phyloP scores from a whole-genome alignment of 306 rosid genomes.

The Delonix regia region DNA sequence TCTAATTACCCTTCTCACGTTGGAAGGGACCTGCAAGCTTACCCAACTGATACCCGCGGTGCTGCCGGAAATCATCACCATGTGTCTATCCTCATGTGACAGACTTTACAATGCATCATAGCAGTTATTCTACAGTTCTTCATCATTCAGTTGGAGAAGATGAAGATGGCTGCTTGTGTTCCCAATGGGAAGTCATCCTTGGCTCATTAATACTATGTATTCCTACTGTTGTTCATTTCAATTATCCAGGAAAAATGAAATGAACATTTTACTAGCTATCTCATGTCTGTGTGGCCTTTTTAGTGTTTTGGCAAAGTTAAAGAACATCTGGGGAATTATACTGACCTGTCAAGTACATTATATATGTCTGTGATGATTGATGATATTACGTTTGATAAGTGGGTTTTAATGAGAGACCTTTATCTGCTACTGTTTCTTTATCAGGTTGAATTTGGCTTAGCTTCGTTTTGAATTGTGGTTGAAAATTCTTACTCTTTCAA shows the following conservation, averaged over 20 bases:
- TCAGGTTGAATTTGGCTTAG: neutral
- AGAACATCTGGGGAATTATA: neutral
- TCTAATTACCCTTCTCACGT: slow-evolving; percentile 56
- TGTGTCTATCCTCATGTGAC: slow-evolving; percentile 45
- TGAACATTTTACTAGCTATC: slow-evolving; percentile 24
- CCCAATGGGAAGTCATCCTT: slow-evolving; percentile 81
- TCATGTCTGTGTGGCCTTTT: slow-evolving; percentile 24
- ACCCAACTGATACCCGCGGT: slow-evolving; percentile 33
- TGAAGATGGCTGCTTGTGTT: slow-evolving; percentile 44
- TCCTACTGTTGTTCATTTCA: slow-evolving; percentile 22
- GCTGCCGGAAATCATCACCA: slow-evolving; percentile 42
- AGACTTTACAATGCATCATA: slow-evolving; percentile 1
- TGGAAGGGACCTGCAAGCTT: slow-evolving; percentile 43
- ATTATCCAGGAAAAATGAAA: slow-evolving; percentile 14
- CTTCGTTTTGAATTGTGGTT: too few relatives aligned
- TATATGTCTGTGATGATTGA: slow-evolving; percentile 22
- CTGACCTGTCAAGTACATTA: slow-evolving; percentile 25
- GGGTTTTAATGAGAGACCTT: neutral
- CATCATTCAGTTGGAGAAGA: slow-evolving; percentile 20
- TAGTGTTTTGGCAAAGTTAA: slow-evolving; percentile 22
- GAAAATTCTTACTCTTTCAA: too few relatives aligned
- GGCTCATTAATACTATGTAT: slow-evolving; percentile 48
- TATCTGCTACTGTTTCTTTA: neutral
- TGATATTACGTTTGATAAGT: neutral
- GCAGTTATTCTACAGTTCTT: slow-evolving; percentile 33